Conservation (phyloP, 1,284 basidiomycete species). For the Gomphus sp. region DNA sequence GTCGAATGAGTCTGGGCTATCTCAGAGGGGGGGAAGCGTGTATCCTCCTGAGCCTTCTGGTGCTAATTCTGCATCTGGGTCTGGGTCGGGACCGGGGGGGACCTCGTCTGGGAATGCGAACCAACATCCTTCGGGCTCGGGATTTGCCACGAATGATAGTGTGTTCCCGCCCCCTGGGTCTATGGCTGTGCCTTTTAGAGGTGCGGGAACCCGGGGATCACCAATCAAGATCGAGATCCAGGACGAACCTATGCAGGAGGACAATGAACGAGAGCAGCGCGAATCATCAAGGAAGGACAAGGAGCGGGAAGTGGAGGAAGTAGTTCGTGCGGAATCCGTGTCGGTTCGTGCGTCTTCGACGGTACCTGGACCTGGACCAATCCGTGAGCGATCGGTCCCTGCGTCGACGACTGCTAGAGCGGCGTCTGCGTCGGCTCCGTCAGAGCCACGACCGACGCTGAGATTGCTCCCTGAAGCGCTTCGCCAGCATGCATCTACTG, state of each 20-base stretch:
- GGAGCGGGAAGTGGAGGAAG: no score
- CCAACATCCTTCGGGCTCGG: background rate
- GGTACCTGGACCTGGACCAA: no score
- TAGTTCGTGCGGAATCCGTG: background rate
- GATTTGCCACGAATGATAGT: background rate
- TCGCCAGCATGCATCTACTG: background rate
- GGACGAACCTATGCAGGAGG: background rate
- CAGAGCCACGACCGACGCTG: background rate
- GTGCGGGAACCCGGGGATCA: background rate
- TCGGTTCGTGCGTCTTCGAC: background rate
- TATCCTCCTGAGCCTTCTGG: background rate
- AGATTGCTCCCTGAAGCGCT: slow-evolving; percentile 3
- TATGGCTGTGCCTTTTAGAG: background rate
- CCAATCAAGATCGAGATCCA: background rate
- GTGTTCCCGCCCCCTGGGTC: background rate
- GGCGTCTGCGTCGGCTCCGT: background rate
- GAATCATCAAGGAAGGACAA: background rate
- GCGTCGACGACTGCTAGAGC: no score
- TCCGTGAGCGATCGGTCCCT: no score
- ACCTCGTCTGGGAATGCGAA: background rate
- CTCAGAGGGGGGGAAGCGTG: background rate
- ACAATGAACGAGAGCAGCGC: background rate
- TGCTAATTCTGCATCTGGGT: background rate
- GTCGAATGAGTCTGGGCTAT: background rate
- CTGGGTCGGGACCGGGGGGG: background rate